Evolutionary conservation across 2,329 filamentous ascomycete genomes (phyloP).

Genomic region (Fusarium redolens): DNA sequence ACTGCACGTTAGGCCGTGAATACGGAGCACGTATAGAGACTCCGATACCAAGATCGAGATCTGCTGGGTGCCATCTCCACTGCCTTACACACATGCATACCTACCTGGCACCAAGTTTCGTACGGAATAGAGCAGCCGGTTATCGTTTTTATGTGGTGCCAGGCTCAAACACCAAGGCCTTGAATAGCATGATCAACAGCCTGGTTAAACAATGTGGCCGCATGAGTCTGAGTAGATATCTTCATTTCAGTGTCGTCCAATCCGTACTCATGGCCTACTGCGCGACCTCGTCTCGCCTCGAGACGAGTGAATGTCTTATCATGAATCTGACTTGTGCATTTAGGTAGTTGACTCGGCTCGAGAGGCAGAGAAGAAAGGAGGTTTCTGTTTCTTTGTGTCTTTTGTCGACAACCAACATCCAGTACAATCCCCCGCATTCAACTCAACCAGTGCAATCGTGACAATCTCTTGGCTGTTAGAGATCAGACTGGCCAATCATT

Average conservation of each 20-base stretch:
- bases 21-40: neutral
- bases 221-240: slow-evolving; percentile 9
- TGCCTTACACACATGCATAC: slow-evolving; percentile 12
- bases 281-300: slow-evolving; percentile 23
- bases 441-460: neutral
- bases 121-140: neutral
- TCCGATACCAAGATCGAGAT: slow-evolving; percentile 34
- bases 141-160: slow-evolving; percentile 6
- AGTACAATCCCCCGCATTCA: slow-evolving; percentile 14
- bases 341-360: neutral
- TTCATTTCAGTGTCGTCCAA: neutral
- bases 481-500: slow-evolving; percentile 1
- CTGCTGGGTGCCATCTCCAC: slow-evolving; percentile 23
- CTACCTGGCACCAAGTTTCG: slow-evolving; percentile 11
- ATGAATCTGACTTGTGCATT: slow-evolving; percentile 1
- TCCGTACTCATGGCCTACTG: neutral
- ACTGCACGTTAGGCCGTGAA: neutral
- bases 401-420: neutral
- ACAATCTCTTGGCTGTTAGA: neutral
- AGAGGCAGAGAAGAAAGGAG: neutral
- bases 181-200: slow-evolving; percentile 26
- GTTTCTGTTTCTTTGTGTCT: neutral
- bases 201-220: slow-evolving; percentile 15
- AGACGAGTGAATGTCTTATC: slow-evolving; percentile 18
- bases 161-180: slow-evolving; percentile 1